Percentiles rank a stretch among this genome's conserved stretches.
Evolutionary conservation across 192 early-diverging fungal species (phyloP).

Genomic region (Entomortierella lignicola): DNA sequence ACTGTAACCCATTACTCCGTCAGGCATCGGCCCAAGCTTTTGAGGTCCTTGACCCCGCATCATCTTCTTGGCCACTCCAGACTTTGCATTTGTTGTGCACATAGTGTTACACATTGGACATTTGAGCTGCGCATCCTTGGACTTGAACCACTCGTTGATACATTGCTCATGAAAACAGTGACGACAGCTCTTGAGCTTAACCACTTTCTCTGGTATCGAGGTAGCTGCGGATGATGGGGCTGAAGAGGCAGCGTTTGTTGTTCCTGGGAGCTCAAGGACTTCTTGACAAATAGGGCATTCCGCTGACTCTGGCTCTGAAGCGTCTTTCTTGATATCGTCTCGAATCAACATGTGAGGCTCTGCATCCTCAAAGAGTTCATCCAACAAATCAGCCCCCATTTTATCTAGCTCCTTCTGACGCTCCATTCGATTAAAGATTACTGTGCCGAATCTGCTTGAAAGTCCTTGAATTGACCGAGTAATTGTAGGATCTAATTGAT

Average conservation of each 20-base stretch:
- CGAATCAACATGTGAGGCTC: conserved; percentile 26
- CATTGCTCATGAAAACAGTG: conserved; percentile 41
- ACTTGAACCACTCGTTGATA: conserved; percentile 30
- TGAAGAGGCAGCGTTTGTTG: background rate
- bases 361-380: conserved; percentile 17
- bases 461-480: conserved; percentile 6
- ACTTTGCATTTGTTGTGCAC: conserved; percentile 18
- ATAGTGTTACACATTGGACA: conserved; percentile 45
- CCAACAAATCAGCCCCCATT: conserved; percentile 17
- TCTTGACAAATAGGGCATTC: conserved; percentile 50
- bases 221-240: background rate
- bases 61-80: conserved; percentile 10
- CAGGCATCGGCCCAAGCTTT: conserved; percentile 52
- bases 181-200: conserved; percentile 44
- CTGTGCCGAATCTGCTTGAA: conserved; percentile 24
- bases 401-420: conserved; percentile 29
- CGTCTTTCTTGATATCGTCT: background rate
- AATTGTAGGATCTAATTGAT: conserved; percentile 20
- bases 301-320: background rate
- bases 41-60: conserved; percentile 3
- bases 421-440: conserved; percentile 25
- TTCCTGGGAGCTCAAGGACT: background rate
- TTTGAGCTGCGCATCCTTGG: conserved; percentile 29
- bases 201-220: conserved; percentile 9
- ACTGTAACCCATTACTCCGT: conserved; percentile 49